phyloP scores from a whole-genome alignment of 768 basidiomycete species.

The Filobasidium wieringae region DNA sequence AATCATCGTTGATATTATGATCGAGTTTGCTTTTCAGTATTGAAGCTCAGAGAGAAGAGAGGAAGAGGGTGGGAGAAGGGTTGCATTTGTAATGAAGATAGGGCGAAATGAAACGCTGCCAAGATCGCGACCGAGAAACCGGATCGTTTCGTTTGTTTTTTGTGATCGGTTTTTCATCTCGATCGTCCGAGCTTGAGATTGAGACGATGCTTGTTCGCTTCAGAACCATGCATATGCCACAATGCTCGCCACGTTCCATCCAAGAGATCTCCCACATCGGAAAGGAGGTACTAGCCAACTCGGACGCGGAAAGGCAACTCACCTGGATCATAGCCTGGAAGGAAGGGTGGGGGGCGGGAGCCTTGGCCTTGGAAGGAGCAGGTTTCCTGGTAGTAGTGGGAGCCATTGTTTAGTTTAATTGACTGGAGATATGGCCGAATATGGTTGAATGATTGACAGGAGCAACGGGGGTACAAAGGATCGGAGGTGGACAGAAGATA shows the following conservation, averaged over 20 bases:
- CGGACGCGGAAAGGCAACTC: slow-evolving; percentile 21
- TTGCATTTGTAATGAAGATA: too few species aligned
- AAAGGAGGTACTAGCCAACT: too few species aligned
- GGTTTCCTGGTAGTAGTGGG: slow-evolving; percentile 31
- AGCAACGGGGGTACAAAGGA: background rate
- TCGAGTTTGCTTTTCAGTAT: too few species aligned
- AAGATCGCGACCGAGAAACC: too few species aligned
- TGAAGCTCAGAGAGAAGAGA: too few species aligned
- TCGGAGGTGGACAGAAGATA: background rate
- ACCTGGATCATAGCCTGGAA: slow-evolving; percentile 45
- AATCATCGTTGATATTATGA: too few species aligned
- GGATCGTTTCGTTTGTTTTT: background rate
- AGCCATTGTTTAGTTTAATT: slow-evolving; percentile 31
- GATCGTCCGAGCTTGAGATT: background rate
- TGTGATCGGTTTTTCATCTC: background rate
- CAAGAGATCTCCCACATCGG: too few species aligned
- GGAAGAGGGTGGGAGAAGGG: too few species aligned
- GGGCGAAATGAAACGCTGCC: too few species aligned
- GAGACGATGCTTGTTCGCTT: too few species aligned
- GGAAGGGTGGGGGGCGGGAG: slow-evolving; percentile 46
- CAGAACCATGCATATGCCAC: too few species aligned
- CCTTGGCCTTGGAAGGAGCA: slow-evolving; percentile 34
- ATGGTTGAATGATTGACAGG: background rate
- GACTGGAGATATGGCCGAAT: background rate
- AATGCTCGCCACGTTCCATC: too few species aligned